These are phyloP conservation scores for Sporothrix schenckii DNA, from an alignment of 2,329 filamentous ascomycete species.

Conservation along the genomic window DNA sequence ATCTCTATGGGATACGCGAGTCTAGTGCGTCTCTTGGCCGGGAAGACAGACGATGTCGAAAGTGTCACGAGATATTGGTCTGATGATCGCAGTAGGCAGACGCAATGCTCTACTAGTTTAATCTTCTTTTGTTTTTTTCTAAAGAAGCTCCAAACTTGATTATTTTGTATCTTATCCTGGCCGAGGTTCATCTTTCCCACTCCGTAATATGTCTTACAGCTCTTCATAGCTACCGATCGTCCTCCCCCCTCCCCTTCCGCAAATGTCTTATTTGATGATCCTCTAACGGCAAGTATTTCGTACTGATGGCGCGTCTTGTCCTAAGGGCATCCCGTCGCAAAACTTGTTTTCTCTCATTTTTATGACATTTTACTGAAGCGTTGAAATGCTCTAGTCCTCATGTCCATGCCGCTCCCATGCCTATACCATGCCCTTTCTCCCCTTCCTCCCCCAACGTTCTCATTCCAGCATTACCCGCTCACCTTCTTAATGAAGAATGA, in stretches of 20 bases:
- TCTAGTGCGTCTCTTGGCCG: background rate
- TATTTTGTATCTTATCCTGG: background rate
- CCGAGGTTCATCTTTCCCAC: background rate
- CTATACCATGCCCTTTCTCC: background rate
- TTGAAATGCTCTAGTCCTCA: background rate
- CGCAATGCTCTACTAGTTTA: background rate
- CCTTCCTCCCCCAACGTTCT: background rate
- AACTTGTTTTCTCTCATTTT: constrained; percentile 7
- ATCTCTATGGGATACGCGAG: constrained; percentile 9
- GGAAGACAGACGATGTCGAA: background rate
- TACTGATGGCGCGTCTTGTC: constrained; percentile 17
- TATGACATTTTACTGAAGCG: background rate
- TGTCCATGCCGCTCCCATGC: constrained; percentile 18
- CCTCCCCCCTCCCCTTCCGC: background rate
- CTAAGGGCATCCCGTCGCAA: background rate
- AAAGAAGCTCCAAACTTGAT: too few relatives aligned
- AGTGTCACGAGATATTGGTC: constrained; percentile 15
- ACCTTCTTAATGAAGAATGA: constrained; percentile 14
- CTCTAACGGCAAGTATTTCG: background rate
- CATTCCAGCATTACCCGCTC: constrained; percentile 8
- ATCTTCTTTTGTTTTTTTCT: background rate
- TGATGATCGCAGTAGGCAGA: background rate
- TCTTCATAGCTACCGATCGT: background rate
- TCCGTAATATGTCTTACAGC: too few relatives aligned
- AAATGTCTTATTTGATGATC: constrained; percentile 9